Base-by-base conservation (phyloP, 192 early-diverging fungal genomes). In the Entrophospora sp. region DNA sequence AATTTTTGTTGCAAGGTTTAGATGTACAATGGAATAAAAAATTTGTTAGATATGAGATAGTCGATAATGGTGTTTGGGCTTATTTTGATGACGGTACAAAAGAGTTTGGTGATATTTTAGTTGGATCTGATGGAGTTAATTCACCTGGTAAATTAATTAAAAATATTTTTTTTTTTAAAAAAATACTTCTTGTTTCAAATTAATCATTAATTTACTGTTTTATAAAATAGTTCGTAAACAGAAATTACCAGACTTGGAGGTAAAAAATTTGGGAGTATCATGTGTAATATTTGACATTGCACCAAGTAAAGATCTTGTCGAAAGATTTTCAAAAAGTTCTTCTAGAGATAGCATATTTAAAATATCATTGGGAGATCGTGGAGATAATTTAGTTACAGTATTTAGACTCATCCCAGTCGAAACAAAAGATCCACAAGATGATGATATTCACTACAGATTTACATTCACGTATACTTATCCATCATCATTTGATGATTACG, bases 81-180 rank as follows among this genome's bases (percentile, higher is more conserved):
- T 38, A 24, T 16, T 60, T 60, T 60, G 34, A 37, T 20, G 58
- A 60, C 25, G 58, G 37, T 40, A 60, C 58, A 10, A 42, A n/a
- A 18, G 58, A 37, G 16, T 22, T 18, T 13, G 58, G 58, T 12
- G 58, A 60, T 24, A 16, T 60, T 5, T 30, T 60, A 18, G 40
- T 60, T 6, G 58, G 58, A 40, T 25, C 35, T 3, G 58, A 60
- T 42, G 58, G 58, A 37, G 31, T 60, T 30, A 22, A 60, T 60
- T 60, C 58, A 10, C 13, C 38, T 40, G 20, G 58, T 52, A 52
- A 12, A 13, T 30, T 24, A 22, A 30, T 1, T 28, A 60, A 30
- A 38, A 22, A 24, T 42, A 18, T 37, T 60, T 32, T 53, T n/a
- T n/a, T 28, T 52, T 28, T 28, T 3, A 4, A 52, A 31, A 28